phyloP scores from a whole-genome alignment of 2,329 filamentous ascomycete genomes.

The Cercospora canescens region DNA sequence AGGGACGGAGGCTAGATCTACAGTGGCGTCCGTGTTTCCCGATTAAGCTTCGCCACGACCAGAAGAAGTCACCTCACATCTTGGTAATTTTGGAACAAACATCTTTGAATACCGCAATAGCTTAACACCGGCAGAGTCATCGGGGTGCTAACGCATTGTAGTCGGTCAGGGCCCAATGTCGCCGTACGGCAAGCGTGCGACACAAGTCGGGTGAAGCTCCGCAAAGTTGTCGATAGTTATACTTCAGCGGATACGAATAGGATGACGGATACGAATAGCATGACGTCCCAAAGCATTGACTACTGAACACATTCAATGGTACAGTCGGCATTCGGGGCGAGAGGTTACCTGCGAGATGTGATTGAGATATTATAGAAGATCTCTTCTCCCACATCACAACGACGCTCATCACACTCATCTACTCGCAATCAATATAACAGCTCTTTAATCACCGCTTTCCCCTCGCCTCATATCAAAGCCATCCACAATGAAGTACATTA shows the following conservation, averaged over 20 bases:
- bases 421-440: not conserved
- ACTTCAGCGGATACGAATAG: not conserved
- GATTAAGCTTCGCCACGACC: not conserved
- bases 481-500: constrained; percentile 21
- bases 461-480: not conserved
- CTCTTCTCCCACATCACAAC: not conserved
- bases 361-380: not conserved
- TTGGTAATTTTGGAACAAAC: not conserved
- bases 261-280: not conserved
- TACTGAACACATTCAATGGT: not conserved
- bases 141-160: not conserved
- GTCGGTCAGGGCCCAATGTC: not conserved
- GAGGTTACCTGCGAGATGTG: not conserved
- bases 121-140: not conserved
- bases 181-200: not conserved
- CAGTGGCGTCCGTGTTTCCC: not conserved
- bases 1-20: constrained; percentile 1
- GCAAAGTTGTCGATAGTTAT: not conserved
- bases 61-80: not conserved
- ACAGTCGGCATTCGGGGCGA: not conserved
- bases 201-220: not conserved
- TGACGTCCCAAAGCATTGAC: constrained; percentile 2
- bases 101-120: not conserved
- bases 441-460: not conserved
- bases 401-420: not conserved